Conservation (phyloP, 352 stramenopile genomes). For the Phytophthora ramorum region DNA sequence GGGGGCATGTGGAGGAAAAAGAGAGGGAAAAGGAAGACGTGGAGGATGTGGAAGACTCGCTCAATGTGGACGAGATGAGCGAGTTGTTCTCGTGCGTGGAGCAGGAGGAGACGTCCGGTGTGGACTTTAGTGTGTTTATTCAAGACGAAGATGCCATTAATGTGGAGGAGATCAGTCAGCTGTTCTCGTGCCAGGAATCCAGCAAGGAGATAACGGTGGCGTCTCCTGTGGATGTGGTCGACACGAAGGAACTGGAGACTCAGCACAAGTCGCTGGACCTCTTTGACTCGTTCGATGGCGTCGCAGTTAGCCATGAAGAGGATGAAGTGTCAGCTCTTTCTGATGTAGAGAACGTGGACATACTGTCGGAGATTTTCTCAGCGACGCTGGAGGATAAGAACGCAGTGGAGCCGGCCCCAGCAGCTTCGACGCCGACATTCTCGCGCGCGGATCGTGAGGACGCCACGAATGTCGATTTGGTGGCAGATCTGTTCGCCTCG, state of each 20-base stretch:
- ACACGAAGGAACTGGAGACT: slow-evolving; percentile 29
- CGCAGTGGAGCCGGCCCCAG: background rate
- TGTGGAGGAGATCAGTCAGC: slow-evolving; percentile 64
- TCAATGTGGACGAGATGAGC: slow-evolving; percentile 59
- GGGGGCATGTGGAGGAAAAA: slow-evolving; percentile 12
- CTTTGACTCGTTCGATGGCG: slow-evolving; percentile 9
- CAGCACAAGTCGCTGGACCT: slow-evolving; percentile 5
- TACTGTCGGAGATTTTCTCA: slow-evolving; percentile 35
- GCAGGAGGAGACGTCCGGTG: slow-evolving; percentile 39
- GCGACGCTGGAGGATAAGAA: slow-evolving; percentile 36
- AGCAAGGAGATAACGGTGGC: slow-evolving; percentile 17
- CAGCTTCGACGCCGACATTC: slow-evolving; percentile 1
- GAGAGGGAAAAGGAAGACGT: slow-evolving; percentile 24
- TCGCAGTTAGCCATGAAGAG: slow-evolving; percentile 8
- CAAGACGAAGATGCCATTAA: slow-evolving; percentile 61
- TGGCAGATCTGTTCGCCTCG: slow-evolving; percentile 46
- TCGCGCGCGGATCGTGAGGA: slow-evolving; percentile 24
- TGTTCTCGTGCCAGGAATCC: slow-evolving; percentile 51
- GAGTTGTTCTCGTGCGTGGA: slow-evolving; percentile 65
- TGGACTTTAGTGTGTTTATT: slow-evolving; percentile 60
- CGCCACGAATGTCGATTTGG: slow-evolving; percentile 52
- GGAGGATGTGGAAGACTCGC: slow-evolving; percentile 48
- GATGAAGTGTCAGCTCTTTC: slow-evolving; percentile 2
- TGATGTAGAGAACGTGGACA: slow-evolving; percentile 38
- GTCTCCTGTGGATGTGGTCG: slow-evolving; percentile 25